Evolutionary conservation across 2,329 filamentous ascomycete species (phyloP).

Genomic region (Colletotrichum costaricense): DNA sequence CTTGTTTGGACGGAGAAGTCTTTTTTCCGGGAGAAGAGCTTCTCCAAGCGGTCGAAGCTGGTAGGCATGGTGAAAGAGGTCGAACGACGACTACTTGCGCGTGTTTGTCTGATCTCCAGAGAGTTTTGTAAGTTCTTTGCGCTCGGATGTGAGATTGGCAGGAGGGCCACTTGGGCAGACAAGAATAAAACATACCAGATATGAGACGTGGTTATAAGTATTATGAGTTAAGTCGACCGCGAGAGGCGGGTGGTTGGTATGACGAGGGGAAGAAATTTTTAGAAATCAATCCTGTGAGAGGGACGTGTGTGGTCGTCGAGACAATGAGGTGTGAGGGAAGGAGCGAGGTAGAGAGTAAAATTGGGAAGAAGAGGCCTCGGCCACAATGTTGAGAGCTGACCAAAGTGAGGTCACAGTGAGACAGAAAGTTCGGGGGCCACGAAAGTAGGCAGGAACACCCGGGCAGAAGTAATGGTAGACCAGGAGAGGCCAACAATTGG

Average conservation of each 20-base stretch:
- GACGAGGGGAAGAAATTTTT: background rate
- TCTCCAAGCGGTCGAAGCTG: constrained; percentile 52
- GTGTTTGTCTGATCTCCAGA: background rate
- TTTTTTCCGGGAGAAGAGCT: constrained; percentile 61
- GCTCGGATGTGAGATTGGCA: background rate
- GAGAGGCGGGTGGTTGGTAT: background rate
- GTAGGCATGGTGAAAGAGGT: constrained; percentile 24
- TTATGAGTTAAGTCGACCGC: background rate
- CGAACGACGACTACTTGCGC: background rate
- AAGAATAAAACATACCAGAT: constrained; percentile 6
- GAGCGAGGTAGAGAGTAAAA: background rate
- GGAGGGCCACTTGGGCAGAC: background rate
- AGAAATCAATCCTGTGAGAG: background rate
- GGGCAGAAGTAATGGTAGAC: constrained; percentile 13
- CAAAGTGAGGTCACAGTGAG: constrained; percentile 19
- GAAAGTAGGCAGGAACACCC: constrained; percentile 24
- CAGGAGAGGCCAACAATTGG: background rate
- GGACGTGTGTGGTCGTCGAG: constrained; percentile 5
- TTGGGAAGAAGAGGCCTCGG: background rate
- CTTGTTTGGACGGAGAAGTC: constrained; percentile 10
- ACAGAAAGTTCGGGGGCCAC: constrained; percentile 26
- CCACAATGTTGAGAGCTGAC: constrained; percentile 7
- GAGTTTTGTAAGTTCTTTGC: constrained; percentile 13
- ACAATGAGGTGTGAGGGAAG: background rate
- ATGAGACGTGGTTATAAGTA: background rate